Evolutionary conservation across 805 yeast species (phyloP), one percentile per base, ranked within the genome.

Genomic region (Kurtzmaniella fragi): DNA sequence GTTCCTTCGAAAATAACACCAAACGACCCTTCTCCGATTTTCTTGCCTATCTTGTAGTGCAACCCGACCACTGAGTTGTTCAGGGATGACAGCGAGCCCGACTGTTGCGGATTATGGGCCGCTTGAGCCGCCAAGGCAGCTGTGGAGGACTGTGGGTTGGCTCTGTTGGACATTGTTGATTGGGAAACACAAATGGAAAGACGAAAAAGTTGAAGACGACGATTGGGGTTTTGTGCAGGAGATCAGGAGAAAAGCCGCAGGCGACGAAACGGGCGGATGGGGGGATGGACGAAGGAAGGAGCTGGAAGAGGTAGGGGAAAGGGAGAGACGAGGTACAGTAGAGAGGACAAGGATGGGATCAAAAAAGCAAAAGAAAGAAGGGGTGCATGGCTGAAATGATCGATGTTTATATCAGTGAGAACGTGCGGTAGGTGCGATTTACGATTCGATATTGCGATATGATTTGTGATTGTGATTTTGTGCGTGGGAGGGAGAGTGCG

Each of bases 11-110:
- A 85, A 38, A 85, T 81, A 7, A 84, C 84, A 28, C 95, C 95
- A 66, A 85, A 85, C 0, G 93, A 84, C 2, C 95, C 95, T 56
- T 85, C 93, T 28, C 95, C 95, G 39, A 85, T 85, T 60, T 85
- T 85, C 53, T 84, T 83, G 8, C 91, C 93, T 41, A 84, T 77
- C 48, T 82, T 82, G 61, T 82, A 85, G 58, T 85, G 95, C 31
- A 75, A 69, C 6, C 81, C 82, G n/a, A 68, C 73, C n/a, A 68
- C 72, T 6, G 70, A 62, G 42, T 51, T 56, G 55, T 63, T 64
- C 47, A 54, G 51, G 43, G 41, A 46, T 17, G 48, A 41, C 11
- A 50, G 48, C 7, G 43, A 40, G 25, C 41, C 29, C 17, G 51
- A 40, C 26, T 47, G 25, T 8, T 20, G 46, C 10, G 49, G 50